These are phyloP conservation scores for Monosporascus sp. DNA, from an alignment of 2,329 filamentous ascomycete genomes.

Conservation along the genomic window DNA sequence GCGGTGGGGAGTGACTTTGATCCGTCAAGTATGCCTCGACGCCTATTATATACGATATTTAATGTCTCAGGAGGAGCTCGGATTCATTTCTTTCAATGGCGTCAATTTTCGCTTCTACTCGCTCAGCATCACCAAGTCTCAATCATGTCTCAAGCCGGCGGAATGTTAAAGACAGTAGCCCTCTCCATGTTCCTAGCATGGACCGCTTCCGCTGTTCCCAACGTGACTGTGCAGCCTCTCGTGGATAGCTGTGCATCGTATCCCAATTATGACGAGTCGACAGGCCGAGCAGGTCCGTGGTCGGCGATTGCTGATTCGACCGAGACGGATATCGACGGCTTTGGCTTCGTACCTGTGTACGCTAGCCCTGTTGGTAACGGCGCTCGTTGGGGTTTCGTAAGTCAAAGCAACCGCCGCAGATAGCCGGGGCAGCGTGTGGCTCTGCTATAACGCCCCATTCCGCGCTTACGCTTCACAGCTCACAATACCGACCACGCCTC, in stretches of 20 bases:
- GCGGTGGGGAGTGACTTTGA: too few species aligned
- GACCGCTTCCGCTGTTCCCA: constrained; percentile 2
- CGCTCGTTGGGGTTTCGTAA: constrained; percentile 16
- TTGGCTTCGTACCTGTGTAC: constrained; percentile 11
- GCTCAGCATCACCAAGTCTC: background rate
- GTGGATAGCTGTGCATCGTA: constrained; percentile 8
- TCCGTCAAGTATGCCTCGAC: too few species aligned
- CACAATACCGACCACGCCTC: constrained; percentile 8
- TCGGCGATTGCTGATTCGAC: constrained; percentile 9
- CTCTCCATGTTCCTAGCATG: background rate
- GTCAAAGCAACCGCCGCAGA: background rate
- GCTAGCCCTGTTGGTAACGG: constrained; percentile 13
- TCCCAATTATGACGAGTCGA: constrained; percentile 11
- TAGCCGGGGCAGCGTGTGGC: too few species aligned
- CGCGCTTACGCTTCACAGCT: constrained; percentile 5
- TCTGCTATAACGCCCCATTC: too few species aligned
- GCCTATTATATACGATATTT: too few species aligned
- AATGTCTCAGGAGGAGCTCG: too few species aligned
- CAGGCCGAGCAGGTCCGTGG: constrained; percentile 8
- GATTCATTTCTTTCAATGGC: too few species aligned
- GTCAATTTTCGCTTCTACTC: too few species aligned
- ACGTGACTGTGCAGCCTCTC: constrained; percentile 12
- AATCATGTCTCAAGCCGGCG: background rate
- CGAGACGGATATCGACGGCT: constrained; percentile 10
- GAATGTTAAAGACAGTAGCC: background rate